Evolutionary conservation across 2,329 filamentous ascomycete species (phyloP).

Genomic region (Ascochyta pisi): DNA sequence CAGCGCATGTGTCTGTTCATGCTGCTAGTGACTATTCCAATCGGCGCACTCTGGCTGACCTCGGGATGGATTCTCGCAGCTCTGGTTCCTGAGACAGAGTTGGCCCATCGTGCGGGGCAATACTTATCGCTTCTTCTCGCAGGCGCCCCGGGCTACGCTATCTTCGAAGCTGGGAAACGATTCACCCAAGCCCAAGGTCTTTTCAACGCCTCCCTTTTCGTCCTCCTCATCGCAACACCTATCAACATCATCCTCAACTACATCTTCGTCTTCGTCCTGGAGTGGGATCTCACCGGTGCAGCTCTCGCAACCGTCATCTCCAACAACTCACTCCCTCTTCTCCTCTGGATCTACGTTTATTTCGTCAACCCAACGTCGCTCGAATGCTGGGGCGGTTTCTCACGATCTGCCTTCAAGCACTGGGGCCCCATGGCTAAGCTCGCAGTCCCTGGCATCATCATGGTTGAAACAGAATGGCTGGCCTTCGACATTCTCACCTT

Average conservation of each 20-base stretch:
- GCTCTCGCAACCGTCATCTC: slow-evolving; percentile 59
- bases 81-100: slow-evolving; percentile 56
- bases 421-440: slow-evolving; percentile 87
- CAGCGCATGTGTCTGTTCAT: slow-evolving; percentile 62
- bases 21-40: slow-evolving; percentile 56
- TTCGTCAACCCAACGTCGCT: slow-evolving; percentile 50
- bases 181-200: slow-evolving; percentile 64
- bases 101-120: slow-evolving; percentile 58
- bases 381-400: slow-evolving; percentile 75
- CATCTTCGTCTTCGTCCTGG: slow-evolving; percentile 52
- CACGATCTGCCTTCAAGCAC: slow-evolving; percentile 69
- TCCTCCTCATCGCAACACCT: slow-evolving; percentile 57
- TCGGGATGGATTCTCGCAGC: slow-evolving; percentile 56
- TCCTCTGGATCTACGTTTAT: slow-evolving; percentile 57
- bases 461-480: slow-evolving; percentile 75
- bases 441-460: slow-evolving; percentile 88
- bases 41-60: slow-evolving; percentile 58
- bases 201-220: slow-evolving; percentile 58
- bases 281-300: slow-evolving; percentile 60
- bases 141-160: slow-evolving; percentile 61
- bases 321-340: slow-evolving; percentile 57
- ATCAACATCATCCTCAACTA: slow-evolving; percentile 60
- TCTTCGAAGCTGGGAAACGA: slow-evolving; percentile 62
- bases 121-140: slow-evolving; percentile 59
- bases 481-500: slow-evolving; percentile 64